These are phyloP conservation scores for Papilionanthe hybrid DNA, from an alignment of 116 monocot genomes.

Conservation along the genomic window DNA sequence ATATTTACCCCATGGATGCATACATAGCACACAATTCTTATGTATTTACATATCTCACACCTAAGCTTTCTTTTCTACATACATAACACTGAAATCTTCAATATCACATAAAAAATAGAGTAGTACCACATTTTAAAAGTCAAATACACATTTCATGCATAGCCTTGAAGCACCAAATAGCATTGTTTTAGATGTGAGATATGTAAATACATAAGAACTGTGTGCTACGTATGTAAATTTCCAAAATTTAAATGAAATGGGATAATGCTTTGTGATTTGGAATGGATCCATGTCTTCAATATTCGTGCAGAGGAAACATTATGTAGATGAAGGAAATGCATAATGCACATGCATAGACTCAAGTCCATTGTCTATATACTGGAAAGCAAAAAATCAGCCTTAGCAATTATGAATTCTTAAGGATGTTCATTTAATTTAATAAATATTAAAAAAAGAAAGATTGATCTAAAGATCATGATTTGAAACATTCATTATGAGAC, in stretches of 20 bases:
- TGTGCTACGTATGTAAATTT: too few relatives aligned
- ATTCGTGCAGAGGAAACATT: not conserved
- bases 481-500: not conserved
- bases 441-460: not conserved
- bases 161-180: too few relatives aligned
- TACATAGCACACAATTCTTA: too few relatives aligned
- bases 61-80: too few relatives aligned
- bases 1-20: not conserved
- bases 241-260: not conserved
- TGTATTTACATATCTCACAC: too few relatives aligned
- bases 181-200: too few relatives aligned
- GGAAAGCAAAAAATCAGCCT: not conserved
- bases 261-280: not conserved
- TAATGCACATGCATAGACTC: not conserved
- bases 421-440: not conserved
- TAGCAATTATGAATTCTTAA: not conserved
- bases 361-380: not conserved
- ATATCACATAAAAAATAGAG: too few relatives aligned
- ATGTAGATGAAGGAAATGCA: not conserved
- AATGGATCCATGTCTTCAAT: not conserved
- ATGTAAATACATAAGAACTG: too few relatives aligned
- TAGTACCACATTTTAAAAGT: too few relatives aligned
- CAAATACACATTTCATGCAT: too few relatives aligned
- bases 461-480: not conserved
- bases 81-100: too few relatives aligned